A percentile compares a stretch with the other conserved stretches of the same genome.
These are phyloP conservation scores for Clitoria ternatea DNA, from an alignment of 306 rosid species.

Conservation along the genomic window DNA sequence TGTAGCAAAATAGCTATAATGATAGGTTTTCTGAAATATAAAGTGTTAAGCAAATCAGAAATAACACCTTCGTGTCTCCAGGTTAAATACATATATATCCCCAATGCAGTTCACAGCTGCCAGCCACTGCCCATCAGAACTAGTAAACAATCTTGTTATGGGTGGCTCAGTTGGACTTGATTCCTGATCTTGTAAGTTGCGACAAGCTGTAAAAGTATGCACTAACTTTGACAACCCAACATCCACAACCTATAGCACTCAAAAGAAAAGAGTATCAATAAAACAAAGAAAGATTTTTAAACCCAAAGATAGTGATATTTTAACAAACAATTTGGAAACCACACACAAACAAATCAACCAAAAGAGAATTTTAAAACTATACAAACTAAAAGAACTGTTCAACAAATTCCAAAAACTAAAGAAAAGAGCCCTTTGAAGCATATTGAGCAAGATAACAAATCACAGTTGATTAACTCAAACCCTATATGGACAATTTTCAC, in stretches of 20 bases:
- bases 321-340: too few relatives aligned
- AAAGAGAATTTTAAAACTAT: background rate
- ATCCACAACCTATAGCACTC: constrained; percentile 65
- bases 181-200: constrained; percentile 46
- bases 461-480: background rate
- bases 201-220: constrained; percentile 70
- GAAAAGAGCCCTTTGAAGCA: too few relatives aligned
- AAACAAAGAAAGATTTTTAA: constrained; percentile 1
- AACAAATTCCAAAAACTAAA: background rate
- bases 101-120: constrained; percentile 98
- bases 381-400: background rate
- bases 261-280: constrained; percentile 14
- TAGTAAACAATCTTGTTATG: constrained; percentile 81
- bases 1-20: background rate
- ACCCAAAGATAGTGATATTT: too few relatives aligned
- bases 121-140: constrained; percentile 96
- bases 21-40: background rate
- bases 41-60: background rate
- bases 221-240: constrained; percentile 39
- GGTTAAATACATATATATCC: constrained; percentile 79
- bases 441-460: background rate
- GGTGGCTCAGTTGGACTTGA: constrained; percentile 82
- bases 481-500: background rate
- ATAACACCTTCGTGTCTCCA: constrained; percentile 73
- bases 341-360: background rate